Conservation (phyloP, 306 rosid species). For the Sechiopsis laciniata region DNA sequence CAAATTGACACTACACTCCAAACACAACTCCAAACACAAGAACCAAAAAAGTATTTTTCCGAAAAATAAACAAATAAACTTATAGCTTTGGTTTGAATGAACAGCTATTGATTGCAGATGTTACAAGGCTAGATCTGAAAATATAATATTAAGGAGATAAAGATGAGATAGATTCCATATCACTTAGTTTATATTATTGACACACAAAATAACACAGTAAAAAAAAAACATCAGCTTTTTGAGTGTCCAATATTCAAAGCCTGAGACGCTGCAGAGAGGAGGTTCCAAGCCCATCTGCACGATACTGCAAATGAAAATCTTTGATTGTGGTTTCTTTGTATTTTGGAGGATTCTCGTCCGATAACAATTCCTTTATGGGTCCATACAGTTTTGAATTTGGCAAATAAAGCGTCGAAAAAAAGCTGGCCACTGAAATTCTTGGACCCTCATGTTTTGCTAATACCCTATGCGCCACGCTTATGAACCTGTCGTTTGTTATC, state of each 20-base stretch:
- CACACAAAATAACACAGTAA: too few species aligned
- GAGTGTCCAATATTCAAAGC: background rate
- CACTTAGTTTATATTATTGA: too few species aligned
- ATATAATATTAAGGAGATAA: too few species aligned
- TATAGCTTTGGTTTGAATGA: too few species aligned
- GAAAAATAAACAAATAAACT: too few species aligned
- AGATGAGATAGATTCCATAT: too few species aligned
- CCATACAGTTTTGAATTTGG: slow-evolving; percentile 31
- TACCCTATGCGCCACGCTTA: slow-evolving; percentile 30
- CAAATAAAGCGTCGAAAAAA: background rate
- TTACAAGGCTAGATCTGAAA: too few species aligned
- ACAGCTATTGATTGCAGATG: too few species aligned
- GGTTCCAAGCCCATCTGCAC: background rate
- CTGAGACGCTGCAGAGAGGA: background rate
- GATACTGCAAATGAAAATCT: background rate
- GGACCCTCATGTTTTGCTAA: slow-evolving; percentile 27
- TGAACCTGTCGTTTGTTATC: slow-evolving; percentile 33
- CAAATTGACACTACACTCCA: too few species aligned
- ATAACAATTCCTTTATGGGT: slow-evolving; percentile 53
- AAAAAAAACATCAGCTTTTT: too few species aligned
- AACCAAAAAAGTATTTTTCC: too few species aligned
- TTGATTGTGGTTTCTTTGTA: slow-evolving; percentile 28
- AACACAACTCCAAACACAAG: too few species aligned
- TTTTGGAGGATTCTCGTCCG: slow-evolving; percentile 45
- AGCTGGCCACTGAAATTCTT: slow-evolving; percentile 24